Base-by-base conservation (phyloP, 2,329 filamentous ascomycete genomes). In the Mycocentrospora acerina region DNA sequence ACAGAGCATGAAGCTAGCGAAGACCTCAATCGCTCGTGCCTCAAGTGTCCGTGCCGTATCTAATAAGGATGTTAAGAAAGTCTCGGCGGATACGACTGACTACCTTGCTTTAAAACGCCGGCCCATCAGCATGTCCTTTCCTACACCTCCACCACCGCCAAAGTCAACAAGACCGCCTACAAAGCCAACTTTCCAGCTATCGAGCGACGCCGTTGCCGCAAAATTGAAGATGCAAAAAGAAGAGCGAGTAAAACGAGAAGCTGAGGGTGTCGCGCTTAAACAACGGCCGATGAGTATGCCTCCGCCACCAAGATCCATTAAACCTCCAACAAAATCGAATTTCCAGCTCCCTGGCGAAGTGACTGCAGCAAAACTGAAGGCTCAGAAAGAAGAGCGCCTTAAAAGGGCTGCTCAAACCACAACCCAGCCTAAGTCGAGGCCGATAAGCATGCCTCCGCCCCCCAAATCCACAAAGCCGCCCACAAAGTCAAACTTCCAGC, bases 321-420 rank as follows among this genome's bases (percentile, higher is more conserved):
- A 79, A 50, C 64, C 74, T 6, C 71, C 70, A 0, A 80, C 77
- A 0, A 68, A 64, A 33, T 62, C 76, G 12, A 75, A 62, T 17
- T 80, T 80, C 52, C 66, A 72, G 35, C 66, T 80, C 0, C 76
- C 77, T 1, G 77, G 77, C 7, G 77, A 80, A 47, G 76, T 70
- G 11, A 63, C 79, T 3, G 75, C 62, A 7, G 60, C 59, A 17
- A 59, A 57, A 22, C 40, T 64, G 1, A 61, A 56, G 22, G 50
- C 59, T 10, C 57, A 62, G 29, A 57, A 54, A 29, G 62, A 65
- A 46, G 61, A 64, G 39, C 62, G 62, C 5, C 32, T 60, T n/a
- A 62, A 61, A 44, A 22, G 19, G 45, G 44, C n/a, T 40, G 68
- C 68, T 29, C 55, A 69, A 64, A 50, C 62, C 51, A 22, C 19